A percentile compares a stretch with the other conserved stretches of the same genome.
Conservation (phyloP, 768 basidiomycete genomes). For the Amanita exitialis region DNA sequence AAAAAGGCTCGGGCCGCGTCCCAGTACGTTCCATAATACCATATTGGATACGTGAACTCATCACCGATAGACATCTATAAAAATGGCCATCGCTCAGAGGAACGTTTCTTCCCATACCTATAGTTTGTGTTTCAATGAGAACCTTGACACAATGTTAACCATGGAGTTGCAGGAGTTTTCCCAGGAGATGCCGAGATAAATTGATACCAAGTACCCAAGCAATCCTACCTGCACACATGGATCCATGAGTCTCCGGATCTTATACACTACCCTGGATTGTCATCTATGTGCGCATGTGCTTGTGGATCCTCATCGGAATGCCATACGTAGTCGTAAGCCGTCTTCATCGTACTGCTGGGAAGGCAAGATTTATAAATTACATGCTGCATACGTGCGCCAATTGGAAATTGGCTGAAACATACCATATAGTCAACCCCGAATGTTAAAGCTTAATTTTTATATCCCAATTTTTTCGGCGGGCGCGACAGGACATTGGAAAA, state of each 20-base stretch:
- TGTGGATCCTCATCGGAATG: background rate
- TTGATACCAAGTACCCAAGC: background rate
- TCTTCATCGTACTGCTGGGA: background rate
- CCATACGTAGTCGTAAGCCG: background rate
- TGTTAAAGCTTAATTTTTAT: background rate
- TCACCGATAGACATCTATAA: background rate
- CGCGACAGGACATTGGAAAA: too few relatives aligned
- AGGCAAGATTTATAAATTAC: background rate
- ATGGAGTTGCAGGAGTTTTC: background rate
- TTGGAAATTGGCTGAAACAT: background rate
- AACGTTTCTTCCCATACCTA: background rate
- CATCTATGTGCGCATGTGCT: background rate
- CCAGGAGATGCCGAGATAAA: constrained; percentile 1
- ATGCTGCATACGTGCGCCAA: background rate
- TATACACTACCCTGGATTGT: background rate
- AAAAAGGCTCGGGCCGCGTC: background rate
- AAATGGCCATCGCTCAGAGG: background rate
- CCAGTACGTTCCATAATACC: background rate
- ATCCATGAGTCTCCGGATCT: background rate
- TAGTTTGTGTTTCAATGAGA: background rate
- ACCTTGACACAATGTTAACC: background rate
- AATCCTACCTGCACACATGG: background rate
- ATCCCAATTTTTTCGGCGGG: too few relatives aligned
- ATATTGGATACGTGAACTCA: background rate
- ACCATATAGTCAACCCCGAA: background rate